These are phyloP conservation scores for Pezicula rhizophila DNA, from an alignment of 2,329 filamentous ascomycete genomes.

Conservation along the genomic window DNA sequence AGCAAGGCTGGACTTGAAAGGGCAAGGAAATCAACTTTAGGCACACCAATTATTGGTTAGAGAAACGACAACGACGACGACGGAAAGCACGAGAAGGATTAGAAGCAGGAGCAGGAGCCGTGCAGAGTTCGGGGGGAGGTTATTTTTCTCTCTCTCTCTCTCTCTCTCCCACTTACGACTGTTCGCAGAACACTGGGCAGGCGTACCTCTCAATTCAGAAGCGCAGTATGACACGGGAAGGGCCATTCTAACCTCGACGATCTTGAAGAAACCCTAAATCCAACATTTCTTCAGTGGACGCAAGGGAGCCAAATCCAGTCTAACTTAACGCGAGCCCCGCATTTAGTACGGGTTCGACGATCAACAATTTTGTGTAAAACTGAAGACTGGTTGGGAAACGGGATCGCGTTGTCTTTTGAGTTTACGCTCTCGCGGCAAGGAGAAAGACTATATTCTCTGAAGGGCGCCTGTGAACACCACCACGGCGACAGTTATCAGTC, in stretches of 20 bases:
- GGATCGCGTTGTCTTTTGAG: slow-evolving; percentile 11
- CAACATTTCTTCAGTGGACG: slow-evolving; percentile 3
- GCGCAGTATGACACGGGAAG: not conserved
- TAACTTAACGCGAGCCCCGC: not conserved
- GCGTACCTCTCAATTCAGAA: not conserved
- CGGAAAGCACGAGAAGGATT: no score
- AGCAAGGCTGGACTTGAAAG: no score
- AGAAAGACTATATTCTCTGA: slow-evolving; percentile 6
- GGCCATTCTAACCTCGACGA: not conserved
- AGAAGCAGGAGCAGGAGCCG: no score
- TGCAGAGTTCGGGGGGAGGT: no score
- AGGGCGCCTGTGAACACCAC: slow-evolving; percentile 8
- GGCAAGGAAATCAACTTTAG: no score
- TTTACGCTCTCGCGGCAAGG: slow-evolving; percentile 13
- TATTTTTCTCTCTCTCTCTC: no score
- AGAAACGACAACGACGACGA: no score
- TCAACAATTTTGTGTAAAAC: slow-evolving; percentile 2
- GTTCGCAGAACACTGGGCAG: not conserved
- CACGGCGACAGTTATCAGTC: slow-evolving; percentile 13
- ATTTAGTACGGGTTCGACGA: not conserved
- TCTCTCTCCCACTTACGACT: not conserved
- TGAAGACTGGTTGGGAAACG: slow-evolving; percentile 15
- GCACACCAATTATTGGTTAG: no score
- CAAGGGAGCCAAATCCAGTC: slow-evolving; percentile 1
- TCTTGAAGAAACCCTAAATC: not conserved